Evolutionary conservation across 2,329 filamentous ascomycete species (phyloP).

Genomic region (Aureobasidium sp.): DNA sequence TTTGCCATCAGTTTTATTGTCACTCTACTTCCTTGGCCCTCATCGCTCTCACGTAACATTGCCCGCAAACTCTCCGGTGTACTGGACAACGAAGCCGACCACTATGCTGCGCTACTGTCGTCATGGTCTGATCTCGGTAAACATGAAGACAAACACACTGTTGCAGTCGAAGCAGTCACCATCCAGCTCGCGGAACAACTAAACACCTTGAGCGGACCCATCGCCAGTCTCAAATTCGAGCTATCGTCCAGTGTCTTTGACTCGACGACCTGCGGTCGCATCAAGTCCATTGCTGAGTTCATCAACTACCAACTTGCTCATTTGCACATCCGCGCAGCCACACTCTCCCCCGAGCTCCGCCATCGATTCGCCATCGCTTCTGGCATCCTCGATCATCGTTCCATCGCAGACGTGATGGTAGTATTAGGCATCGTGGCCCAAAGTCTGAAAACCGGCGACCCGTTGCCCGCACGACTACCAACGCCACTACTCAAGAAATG

Average conservation of each 20-base stretch:
- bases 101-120: conserved; percentile 56
- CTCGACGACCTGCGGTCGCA: conserved; percentile 34
- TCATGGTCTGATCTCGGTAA: conserved; percentile 41
- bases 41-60: conserved; percentile 31
- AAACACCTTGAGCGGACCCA: conserved; percentile 36
- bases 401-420: conserved; percentile 58
- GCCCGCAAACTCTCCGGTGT: conserved; percentile 51
- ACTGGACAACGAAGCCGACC: conserved; percentile 50
- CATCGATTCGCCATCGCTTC: conserved; percentile 41
- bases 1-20: conserved; percentile 18
- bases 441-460: conserved; percentile 52
- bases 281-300: conserved; percentile 37
- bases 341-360: conserved; percentile 45
- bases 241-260: conserved; percentile 45
- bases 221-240: conserved; percentile 38
- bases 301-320: conserved; percentile 39
- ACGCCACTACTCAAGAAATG: conserved; percentile 46
- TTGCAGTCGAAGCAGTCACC: conserved; percentile 31
- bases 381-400: conserved; percentile 48
- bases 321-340: conserved; percentile 39
- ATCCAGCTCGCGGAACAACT: conserved; percentile 39
- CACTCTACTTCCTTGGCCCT: conserved; percentile 19
- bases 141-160: conserved; percentile 26
- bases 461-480: conserved; percentile 54
- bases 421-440: conserved; percentile 55